phyloP scores from a whole-genome alignment of 345 rosid species.

The Euclidium syriacum region DNA sequence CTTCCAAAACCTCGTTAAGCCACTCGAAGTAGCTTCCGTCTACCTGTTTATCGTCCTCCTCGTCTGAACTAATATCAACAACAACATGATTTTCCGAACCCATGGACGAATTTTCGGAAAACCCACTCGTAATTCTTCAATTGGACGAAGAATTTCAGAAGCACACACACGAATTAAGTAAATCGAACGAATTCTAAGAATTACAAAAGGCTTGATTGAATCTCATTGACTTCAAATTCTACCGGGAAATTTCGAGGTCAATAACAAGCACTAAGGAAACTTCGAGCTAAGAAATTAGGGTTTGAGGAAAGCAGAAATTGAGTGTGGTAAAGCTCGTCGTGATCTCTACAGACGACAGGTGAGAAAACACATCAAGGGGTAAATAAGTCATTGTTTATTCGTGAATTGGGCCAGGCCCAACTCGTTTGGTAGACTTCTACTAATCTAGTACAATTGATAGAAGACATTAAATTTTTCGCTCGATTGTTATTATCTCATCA shows the following conservation, averaged over 20 bases:
- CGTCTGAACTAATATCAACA: constrained; percentile 26
- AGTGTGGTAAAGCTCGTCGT: not conserved
- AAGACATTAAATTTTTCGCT: too few species aligned
- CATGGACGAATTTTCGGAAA: not conserved
- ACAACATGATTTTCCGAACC: constrained; percentile 14
- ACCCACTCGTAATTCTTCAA: not conserved
- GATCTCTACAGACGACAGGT: not conserved
- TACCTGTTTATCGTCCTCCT: not conserved
- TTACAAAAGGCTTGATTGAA: not conserved
- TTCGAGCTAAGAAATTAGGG: not conserved
- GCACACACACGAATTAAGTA: not conserved
- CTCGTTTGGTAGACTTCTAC: not conserved
- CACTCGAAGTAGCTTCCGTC: not conserved
- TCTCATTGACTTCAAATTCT: not conserved
- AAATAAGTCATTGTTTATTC: not conserved
- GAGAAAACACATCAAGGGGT: not conserved
- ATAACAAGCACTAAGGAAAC: not conserved
- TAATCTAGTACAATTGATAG: not conserved
- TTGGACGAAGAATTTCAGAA: not conserved
- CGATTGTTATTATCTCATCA: too few species aligned
- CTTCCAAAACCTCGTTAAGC: not conserved
- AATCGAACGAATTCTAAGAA: not conserved
- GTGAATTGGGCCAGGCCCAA: not conserved
- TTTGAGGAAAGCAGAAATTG: not conserved
- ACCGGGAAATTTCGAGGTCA: not conserved